phyloP scores from a whole-genome alignment of 2,329 filamentous ascomycete species.

The Scedosporium apiospermum region DNA sequence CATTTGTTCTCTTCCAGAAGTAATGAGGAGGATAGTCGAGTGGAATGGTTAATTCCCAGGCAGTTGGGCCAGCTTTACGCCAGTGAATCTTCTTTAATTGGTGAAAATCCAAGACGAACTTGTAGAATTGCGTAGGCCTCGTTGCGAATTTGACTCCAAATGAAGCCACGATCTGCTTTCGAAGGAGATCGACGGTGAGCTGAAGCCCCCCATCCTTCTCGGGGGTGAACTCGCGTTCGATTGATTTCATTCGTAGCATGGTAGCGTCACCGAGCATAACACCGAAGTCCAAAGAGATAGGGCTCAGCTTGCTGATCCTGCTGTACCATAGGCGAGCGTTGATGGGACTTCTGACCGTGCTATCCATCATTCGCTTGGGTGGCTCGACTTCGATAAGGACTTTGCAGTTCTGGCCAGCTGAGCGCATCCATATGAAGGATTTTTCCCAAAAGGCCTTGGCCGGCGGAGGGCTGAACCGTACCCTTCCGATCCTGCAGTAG shows the following conservation, averaged over 20 bases:
- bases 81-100: slow-evolving; percentile 35
- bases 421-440: slow-evolving; percentile 13
- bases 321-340: slow-evolving; percentile 14
- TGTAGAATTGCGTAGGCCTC: slow-evolving; percentile 18
- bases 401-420: neutral
- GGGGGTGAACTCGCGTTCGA: slow-evolving; percentile 11
- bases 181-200: slow-evolving; percentile 28
- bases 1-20: slow-evolving; percentile 27
- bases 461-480: slow-evolving; percentile 52
- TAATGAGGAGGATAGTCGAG: slow-evolving; percentile 39
- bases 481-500: slow-evolving; percentile 27
- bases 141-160: slow-evolving; percentile 19
- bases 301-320: neutral
- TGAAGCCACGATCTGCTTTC: slow-evolving; percentile 27
- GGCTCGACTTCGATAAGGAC: neutral
- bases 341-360: slow-evolving; percentile 19
- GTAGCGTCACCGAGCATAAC: slow-evolving; percentile 40
- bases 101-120: slow-evolving; percentile 32
- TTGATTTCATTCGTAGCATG: slow-evolving; percentile 51
- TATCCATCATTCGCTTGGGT: neutral
- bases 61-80: slow-evolving; percentile 14
- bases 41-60: slow-evolving; percentile 33
- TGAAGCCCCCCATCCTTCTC: slow-evolving; percentile 14
- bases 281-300: slow-evolving; percentile 49
- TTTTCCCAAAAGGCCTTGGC: slow-evolving; percentile 38